Conservation (phyloP, 2,329 filamentous ascomycete genomes). For the Westerdykella aurantiaca region DNA sequence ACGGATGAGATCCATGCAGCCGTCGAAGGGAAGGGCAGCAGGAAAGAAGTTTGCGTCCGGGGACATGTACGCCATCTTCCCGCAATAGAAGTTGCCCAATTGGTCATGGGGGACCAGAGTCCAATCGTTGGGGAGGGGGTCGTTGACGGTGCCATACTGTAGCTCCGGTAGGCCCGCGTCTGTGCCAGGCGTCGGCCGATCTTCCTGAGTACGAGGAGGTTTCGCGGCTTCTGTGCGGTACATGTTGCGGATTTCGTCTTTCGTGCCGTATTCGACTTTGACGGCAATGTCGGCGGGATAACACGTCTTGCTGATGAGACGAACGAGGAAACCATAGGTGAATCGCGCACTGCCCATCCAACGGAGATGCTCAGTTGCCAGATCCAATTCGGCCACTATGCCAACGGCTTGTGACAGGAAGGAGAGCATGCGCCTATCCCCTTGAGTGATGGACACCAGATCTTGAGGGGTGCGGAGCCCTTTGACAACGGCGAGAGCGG, state of each 20-base stretch:
- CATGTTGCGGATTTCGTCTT: conserved; percentile 65
- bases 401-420: conserved; percentile 89
- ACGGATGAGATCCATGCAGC: conserved; percentile 76
- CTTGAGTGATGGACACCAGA: conserved; percentile 81
- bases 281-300: conserved; percentile 88
- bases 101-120: conserved; percentile 65
- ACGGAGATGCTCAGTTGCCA: conserved; percentile 82
- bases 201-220: conserved; percentile 16
- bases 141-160: conserved; percentile 72
- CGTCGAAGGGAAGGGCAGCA: conserved; percentile 74
- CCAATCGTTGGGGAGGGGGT: conserved; percentile 74
- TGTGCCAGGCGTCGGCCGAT: conserved; percentile 17
- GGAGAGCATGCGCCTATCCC: conserved; percentile 65
- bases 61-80: conserved; percentile 93
- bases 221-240: conserved; percentile 48
- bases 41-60: conserved; percentile 83
- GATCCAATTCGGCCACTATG: conserved; percentile 81
- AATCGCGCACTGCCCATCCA: conserved; percentile 91
- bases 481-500: conserved; percentile 81
- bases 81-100: conserved; percentile 87
- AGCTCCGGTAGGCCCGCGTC: conserved; percentile 59
- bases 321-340: conserved; percentile 73
- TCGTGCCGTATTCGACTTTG: conserved; percentile 74
- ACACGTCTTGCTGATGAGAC: conserved; percentile 66
- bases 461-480: conserved; percentile 79